These are phyloP conservation scores for Myxozyma vanderwaltii DNA, from an alignment of 805 yeast genomes.

Conservation along the genomic window DNA sequence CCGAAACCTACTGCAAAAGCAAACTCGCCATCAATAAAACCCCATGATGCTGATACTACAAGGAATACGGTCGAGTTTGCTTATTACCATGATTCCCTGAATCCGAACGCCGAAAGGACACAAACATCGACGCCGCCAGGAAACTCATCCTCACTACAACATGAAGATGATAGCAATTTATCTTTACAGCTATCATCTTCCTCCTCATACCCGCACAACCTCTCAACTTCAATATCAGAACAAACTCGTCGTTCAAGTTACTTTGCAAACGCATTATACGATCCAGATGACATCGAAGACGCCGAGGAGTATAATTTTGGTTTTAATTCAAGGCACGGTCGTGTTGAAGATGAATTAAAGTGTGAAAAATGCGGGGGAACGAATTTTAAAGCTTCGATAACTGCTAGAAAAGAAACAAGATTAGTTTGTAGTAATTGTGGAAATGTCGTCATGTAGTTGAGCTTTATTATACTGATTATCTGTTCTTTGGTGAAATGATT, in stretches of 20 bases:
- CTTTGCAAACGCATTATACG: conserved; percentile 1
- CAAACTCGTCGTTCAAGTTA: not conserved
- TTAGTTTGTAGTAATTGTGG: conserved; percentile 26
- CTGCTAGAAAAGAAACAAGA: conserved; percentile 22
- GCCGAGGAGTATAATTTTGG: conserved; percentile 3
- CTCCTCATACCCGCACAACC: no score
- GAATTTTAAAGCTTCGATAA: conserved; percentile 27
- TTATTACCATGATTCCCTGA: conserved; percentile 1
- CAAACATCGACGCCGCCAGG: not conserved
- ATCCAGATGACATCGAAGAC: not conserved
- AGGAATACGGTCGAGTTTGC: not conserved
- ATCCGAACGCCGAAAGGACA: not conserved
- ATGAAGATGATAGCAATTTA: no score
- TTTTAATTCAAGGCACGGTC: not conserved
- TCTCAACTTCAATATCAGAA: no score
- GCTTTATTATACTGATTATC: no score
- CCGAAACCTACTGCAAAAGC: no score
- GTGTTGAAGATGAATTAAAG: conserved; percentile 15
- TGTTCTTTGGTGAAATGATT: no score
- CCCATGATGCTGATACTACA: not conserved
- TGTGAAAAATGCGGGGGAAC: conserved; percentile 22
- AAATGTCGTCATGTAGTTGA: conserved; percentile 1
- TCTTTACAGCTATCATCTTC: no score
- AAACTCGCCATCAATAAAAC: not conserved
- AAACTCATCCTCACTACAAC: not conserved